A percentile compares a stretch with the other conserved stretches of the same genome.
Evolutionary conservation across 768 basidiomycete species (phyloP).

Genomic region (Auriscalpium microsporum): DNA sequence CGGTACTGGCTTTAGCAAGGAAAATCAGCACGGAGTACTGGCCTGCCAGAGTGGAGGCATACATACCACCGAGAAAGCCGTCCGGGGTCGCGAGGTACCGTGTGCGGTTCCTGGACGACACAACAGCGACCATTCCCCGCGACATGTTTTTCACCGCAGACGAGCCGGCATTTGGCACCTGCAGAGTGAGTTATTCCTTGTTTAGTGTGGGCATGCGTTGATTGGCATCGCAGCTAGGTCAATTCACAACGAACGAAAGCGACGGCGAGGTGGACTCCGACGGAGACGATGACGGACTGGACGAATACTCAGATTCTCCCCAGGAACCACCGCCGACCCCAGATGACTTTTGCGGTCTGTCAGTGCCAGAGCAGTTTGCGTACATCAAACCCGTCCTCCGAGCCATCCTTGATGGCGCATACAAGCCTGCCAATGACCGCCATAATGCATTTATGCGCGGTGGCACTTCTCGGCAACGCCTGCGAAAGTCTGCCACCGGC

Average conservation of each 20-base stretch:
- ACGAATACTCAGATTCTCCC: conserved; percentile 29
- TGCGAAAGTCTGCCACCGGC: conserved; percentile 26
- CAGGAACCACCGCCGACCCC: conserved; percentile 33
- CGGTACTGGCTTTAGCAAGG: conserved; percentile 44
- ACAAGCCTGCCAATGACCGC: conserved; percentile 40
- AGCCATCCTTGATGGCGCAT: conserved; percentile 49
- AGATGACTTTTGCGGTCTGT: conserved; percentile 37
- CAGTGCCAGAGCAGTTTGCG: conserved; percentile 50
- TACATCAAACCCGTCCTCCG: conserved; percentile 57
- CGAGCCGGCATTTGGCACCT: conserved; percentile 54
- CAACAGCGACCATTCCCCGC: conserved; percentile 31
- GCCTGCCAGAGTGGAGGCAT: conserved; percentile 56
- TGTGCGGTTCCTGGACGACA: conserved; percentile 53
- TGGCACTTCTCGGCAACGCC: conserved; percentile 35
- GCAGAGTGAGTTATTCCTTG: conserved; percentile 37
- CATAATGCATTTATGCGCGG: conserved; percentile 54
- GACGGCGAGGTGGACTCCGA: conserved; percentile 22
- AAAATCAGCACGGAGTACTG: conserved; percentile 39
- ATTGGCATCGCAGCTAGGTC: conserved; percentile 36
- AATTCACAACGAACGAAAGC: conserved; percentile 39
- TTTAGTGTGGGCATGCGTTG: neutral
- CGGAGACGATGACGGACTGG: conserved; percentile 17
- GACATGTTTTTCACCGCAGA: conserved; percentile 49
- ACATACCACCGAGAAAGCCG: conserved; percentile 35
- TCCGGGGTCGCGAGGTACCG: conserved; percentile 39